Conservation (phyloP, 164 flowering plant species). For the Vitis riparia region DNA sequence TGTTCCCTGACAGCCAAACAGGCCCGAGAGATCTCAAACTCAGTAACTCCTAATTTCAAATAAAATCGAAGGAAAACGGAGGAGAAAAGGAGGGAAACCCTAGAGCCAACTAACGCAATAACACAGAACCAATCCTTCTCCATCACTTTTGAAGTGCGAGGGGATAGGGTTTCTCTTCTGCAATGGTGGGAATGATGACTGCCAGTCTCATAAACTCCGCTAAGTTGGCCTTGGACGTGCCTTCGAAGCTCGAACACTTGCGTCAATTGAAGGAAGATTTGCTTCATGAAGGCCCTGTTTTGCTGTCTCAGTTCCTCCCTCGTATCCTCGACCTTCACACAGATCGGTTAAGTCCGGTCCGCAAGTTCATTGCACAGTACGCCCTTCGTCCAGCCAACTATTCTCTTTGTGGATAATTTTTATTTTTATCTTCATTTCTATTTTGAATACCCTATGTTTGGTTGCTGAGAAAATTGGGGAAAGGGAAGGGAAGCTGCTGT, state of each 20-base stretch:
- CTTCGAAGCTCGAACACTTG: slow-evolving; percentile 60
- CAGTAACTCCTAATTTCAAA: no score
- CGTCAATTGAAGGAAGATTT: slow-evolving; percentile 47
- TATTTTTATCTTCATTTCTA: background rate
- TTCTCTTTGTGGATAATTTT: background rate
- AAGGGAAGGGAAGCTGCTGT: no score
- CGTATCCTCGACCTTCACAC: slow-evolving; percentile 53
- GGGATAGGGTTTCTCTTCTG: slow-evolving; percentile 26
- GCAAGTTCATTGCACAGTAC: slow-evolving; percentile 68
- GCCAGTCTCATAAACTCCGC: slow-evolving; percentile 41
- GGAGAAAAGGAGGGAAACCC: no score
- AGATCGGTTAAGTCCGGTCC: slow-evolving; percentile 68
- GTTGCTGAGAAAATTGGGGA: no score
- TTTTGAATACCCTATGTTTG: background rate
- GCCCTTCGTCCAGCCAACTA: slow-evolving; percentile 6
- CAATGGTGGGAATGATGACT: slow-evolving; percentile 60
- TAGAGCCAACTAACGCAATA: no score
- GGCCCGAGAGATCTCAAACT: no score
- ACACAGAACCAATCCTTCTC: no score
- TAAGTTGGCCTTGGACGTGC: slow-evolving; percentile 42
- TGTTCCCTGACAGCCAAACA: no score
- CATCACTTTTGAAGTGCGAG: no score
- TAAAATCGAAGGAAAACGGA: no score
- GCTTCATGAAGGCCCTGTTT: slow-evolving; percentile 30
- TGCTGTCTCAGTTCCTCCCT: slow-evolving; percentile 56